Base-by-base conservation (phyloP, 352 stramenopile species). In the Phytophthora palmivora region DNA sequence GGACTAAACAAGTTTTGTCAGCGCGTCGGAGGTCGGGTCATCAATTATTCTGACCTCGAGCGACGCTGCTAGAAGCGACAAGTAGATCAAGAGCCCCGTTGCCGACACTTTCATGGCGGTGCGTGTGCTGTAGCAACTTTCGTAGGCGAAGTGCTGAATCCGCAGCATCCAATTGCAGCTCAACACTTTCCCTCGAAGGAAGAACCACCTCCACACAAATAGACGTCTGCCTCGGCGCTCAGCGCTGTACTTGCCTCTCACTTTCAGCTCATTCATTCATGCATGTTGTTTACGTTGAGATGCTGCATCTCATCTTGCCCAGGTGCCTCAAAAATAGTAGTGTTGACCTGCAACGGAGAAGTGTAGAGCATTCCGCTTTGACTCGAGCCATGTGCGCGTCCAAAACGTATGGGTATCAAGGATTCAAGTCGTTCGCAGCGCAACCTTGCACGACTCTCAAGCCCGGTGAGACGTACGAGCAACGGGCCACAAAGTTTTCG, bases 391-490 rank as follows among this genome's bases (percentile, higher is more conserved):
- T 83, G 71, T 66, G 52, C n/a, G 77, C 74, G 28, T 84, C 77
- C 57, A 77, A 70, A 58, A 82, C 76, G 52, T 78, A 69, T 33
- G 87, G 84, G 4, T 92, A 94, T 58, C 85, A 95, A 64, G 87
- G 85, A 26, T 95, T 92, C 74, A 70, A 79, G 58, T 91, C 78
- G 9, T 91, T 91, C 49, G 69, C 72, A 34, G 69, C 70, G 47
- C 84, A 92, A 58, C 67, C 82, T 9, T 93, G 85, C 41, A 57
- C 84, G 24, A 90, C 82, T 43, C 76, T 94, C 49, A 94, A 94
- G 53, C 79, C 87, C 2, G 87, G 85, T 22, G 80, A 94, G 63
- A 79, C 71, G 5, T 86, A 88, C 34, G 74, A 83, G 54, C 72
- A 78, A 32, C 80, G 84, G 6, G 72, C 74, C 7, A 91, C 70